Percentiles rank a stretch among this genome's conserved stretches.
Conservation (phyloP, 495 filamentous ascomycete genomes). For the Lichina pygmaea region DNA sequence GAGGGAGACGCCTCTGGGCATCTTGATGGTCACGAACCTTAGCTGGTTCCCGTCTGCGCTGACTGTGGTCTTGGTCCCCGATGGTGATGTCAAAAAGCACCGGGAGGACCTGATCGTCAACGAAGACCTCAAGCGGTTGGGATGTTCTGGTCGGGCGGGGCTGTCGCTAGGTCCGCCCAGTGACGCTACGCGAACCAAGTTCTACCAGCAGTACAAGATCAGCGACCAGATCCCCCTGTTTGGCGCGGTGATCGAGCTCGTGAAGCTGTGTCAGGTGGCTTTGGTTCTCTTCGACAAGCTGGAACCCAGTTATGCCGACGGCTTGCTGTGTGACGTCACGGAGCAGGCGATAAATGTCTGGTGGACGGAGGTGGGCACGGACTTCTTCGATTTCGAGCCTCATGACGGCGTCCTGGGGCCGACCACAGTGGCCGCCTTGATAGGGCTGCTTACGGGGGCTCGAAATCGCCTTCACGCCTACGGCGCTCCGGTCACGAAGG, state of each 20-base stretch:
- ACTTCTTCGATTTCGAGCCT: slow-evolving; percentile 74
- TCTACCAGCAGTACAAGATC: slow-evolving; percentile 68
- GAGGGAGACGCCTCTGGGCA: slow-evolving; percentile 61
- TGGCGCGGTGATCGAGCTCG: slow-evolving; percentile 57
- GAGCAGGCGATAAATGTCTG: slow-evolving; percentile 78
- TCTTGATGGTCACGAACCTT: slow-evolving; percentile 81
- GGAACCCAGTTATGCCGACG: slow-evolving; percentile 73
- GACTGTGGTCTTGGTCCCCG: slow-evolving; percentile 69
- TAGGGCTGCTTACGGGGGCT: slow-evolving; percentile 73
- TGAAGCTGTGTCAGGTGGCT: slow-evolving; percentile 79
- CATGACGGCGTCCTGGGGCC: slow-evolving; percentile 78
- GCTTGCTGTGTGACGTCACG: slow-evolving; percentile 75
- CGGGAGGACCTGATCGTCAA: slow-evolving; percentile 79
- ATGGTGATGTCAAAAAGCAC: slow-evolving; percentile 60
- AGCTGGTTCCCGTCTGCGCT: slow-evolving; percentile 69
- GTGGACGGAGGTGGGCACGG: slow-evolving; percentile 86
- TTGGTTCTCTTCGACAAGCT: slow-evolving; percentile 72
- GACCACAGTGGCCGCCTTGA: slow-evolving; percentile 66
- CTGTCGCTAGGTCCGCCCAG: slow-evolving; percentile 52
- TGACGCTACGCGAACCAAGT: slow-evolving; percentile 67
- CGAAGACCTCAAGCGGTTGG: slow-evolving; percentile 74
- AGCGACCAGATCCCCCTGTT: slow-evolving; percentile 55
- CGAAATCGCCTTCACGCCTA: slow-evolving; percentile 62
- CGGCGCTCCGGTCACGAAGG: slow-evolving; percentile 66
- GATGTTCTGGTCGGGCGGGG: slow-evolving; percentile 72